These are phyloP conservation scores for Botrytis paeoniae DNA, from an alignment of 2,329 filamentous ascomycete species.

Conservation along the genomic window DNA sequence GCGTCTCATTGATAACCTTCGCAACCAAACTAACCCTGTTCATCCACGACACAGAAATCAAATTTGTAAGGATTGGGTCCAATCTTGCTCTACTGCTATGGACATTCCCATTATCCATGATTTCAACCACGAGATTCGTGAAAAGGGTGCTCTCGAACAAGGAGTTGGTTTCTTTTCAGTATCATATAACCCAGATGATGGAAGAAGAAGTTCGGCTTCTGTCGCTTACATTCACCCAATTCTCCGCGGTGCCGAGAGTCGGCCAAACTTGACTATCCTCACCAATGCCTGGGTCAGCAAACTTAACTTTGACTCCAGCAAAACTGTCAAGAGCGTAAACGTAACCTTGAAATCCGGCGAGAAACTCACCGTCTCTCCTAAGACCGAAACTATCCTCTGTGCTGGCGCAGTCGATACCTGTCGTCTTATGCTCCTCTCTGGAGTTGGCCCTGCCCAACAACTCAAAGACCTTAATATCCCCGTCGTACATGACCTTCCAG, in stretches of 20 bases:
- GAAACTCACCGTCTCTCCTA: slow-evolving; percentile 57
- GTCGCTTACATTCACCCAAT: slow-evolving; percentile 94
- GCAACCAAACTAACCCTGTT: slow-evolving; percentile 87
- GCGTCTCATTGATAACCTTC: slow-evolving; percentile 75
- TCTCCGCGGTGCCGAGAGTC: slow-evolving; percentile 75
- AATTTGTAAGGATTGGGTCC: slow-evolving; percentile 86
- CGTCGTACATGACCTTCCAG: slow-evolving; percentile 36
- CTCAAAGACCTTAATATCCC: slow-evolving; percentile 37
- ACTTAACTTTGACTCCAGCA: slow-evolving; percentile 63
- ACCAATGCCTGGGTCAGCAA: slow-evolving; percentile 87
- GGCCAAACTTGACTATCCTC: slow-evolving; percentile 79
- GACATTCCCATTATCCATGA: slow-evolving; percentile 78
- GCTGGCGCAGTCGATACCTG: slow-evolving; percentile 41
- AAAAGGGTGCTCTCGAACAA: slow-evolving; percentile 67
- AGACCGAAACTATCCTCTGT: slow-evolving; percentile 63
- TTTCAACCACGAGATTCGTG: slow-evolving; percentile 81
- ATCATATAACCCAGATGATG: slow-evolving; percentile 86
- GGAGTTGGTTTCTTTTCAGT: slow-evolving; percentile 89
- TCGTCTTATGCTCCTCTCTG: slow-evolving; percentile 42
- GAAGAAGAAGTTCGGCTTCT: slow-evolving; percentile 77
- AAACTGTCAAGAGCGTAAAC: slow-evolving; percentile 70
- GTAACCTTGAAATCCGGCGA: slow-evolving; percentile 57
- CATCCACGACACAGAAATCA: slow-evolving; percentile 84
- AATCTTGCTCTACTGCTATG: slow-evolving; percentile 74
- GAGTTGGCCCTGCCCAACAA: slow-evolving; percentile 39